Evolutionary conservation across 2,329 filamentous ascomycete species (phyloP).

Genomic region (Clathrospora elynae): DNA sequence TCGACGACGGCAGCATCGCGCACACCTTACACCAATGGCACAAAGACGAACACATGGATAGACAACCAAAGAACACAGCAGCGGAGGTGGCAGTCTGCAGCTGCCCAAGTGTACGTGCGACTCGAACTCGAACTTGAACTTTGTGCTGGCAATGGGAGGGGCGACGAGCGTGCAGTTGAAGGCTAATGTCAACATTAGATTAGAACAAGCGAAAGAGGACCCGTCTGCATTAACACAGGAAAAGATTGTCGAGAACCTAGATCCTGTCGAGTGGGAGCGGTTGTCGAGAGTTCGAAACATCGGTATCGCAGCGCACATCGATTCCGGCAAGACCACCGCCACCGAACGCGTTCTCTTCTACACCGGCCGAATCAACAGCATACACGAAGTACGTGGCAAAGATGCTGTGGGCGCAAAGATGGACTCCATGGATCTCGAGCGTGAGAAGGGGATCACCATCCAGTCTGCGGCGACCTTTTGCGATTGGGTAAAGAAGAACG

Average conservation of each 20-base stretch:
- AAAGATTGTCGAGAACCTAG: constrained; percentile 77
- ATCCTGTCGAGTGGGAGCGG: constrained; percentile 76
- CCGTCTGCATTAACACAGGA: constrained; percentile 64
- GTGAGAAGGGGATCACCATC: constrained; percentile 98
- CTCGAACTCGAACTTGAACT: no score
- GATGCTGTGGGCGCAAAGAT: constrained; percentile 98
- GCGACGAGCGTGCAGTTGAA: no score
- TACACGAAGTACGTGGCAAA: constrained; percentile 94
- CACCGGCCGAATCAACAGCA: constrained; percentile 93
- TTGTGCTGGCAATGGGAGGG: no score
- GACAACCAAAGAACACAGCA: constrained; percentile 23
- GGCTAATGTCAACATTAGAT: constrained; percentile 34
- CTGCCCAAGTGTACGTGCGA: constrained; percentile 46
- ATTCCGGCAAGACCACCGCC: constrained; percentile 96
- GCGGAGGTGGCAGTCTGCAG: constrained; percentile 45
- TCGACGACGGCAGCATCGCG: constrained; percentile 41
- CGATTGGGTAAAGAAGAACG: constrained; percentile 84
- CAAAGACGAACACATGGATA: constrained; percentile 39
- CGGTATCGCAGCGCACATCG: constrained; percentile 98
- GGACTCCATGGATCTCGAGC: constrained; percentile 99
- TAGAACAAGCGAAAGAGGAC: constrained; percentile 62
- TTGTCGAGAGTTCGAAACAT: constrained; percentile 90
- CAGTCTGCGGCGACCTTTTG: constrained; percentile 98
- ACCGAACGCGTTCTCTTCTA: constrained; percentile 98
- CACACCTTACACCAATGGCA: constrained; percentile 35